Conservation (phyloP, 1,139 yeast genomes). For the Suhomyces wounanorum region DNA sequence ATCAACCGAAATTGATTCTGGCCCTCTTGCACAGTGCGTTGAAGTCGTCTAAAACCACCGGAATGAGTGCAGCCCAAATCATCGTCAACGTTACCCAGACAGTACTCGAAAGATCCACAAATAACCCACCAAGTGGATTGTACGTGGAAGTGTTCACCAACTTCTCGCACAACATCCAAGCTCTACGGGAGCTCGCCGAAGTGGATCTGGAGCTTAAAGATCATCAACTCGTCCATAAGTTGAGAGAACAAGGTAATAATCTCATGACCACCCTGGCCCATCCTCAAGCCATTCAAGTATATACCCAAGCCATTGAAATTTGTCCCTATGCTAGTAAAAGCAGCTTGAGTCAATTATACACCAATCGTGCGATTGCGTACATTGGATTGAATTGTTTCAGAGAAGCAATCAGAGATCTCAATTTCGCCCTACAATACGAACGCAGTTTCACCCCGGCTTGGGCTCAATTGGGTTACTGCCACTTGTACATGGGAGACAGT, state of each 20-base stretch:
- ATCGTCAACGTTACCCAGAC: background rate
- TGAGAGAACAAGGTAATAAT: conserved; percentile 48
- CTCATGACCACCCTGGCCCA: conserved; percentile 40
- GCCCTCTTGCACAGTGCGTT: background rate
- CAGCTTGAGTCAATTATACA: conserved; percentile 36
- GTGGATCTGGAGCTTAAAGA: background rate
- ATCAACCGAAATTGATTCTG: background rate
- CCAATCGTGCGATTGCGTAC: conserved; percentile 47
- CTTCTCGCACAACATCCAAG: conserved; percentile 4
- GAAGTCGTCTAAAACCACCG: background rate
- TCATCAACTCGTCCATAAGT: conserved; percentile 17
- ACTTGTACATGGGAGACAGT: conserved; percentile 44
- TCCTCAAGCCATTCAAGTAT: conserved; percentile 45
- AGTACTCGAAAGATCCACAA: background rate
- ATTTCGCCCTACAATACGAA: conserved; percentile 34
- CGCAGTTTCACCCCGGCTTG: conserved; percentile 45
- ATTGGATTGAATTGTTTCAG: conserved; percentile 47
- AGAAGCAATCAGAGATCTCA: conserved; percentile 44
- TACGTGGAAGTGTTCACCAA: background rate
- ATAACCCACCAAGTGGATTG: background rate
- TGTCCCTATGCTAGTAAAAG: conserved; percentile 19
- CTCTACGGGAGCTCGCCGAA: conserved; percentile 4
- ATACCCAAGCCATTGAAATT: conserved; percentile 39
- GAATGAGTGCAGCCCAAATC: background rate
- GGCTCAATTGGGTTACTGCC: conserved; percentile 50